Conservation (phyloP, 352 stramenopile genomes). For the Blastocystis hominis region DNA sequence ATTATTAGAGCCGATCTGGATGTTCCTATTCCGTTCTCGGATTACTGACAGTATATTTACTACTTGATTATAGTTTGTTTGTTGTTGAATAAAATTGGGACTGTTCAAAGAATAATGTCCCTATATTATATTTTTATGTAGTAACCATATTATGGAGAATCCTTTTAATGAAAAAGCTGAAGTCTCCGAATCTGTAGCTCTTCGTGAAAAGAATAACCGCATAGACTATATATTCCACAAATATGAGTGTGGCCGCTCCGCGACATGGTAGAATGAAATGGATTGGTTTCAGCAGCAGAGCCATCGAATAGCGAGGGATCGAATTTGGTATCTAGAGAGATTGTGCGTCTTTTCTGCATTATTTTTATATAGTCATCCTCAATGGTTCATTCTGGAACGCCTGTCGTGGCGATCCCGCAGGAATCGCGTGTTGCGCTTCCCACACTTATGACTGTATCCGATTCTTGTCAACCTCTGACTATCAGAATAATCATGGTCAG, state of each 20-base stretch:
- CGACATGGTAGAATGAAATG: not conserved
- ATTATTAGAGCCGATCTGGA: constrained; percentile 38
- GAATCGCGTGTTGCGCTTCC: constrained; percentile 24
- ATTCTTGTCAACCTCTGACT: not conserved
- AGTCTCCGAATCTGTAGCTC: not conserved
- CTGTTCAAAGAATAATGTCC: not conserved
- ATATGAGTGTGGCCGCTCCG: not conserved
- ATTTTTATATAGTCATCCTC: not conserved
- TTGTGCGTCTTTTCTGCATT: not conserved
- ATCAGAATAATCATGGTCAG: constrained; percentile 39
- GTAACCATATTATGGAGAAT: constrained; percentile 4
- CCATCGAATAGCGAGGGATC: not conserved
- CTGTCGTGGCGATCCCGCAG: constrained; percentile 1
- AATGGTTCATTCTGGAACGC: not conserved
- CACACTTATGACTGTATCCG: not conserved
- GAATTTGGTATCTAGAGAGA: not conserved
- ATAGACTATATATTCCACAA: constrained; percentile 28
- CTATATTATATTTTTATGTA: not conserved
- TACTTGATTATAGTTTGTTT: not conserved
- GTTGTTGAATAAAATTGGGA: not conserved
- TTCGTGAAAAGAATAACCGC: not conserved
- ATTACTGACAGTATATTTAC: not conserved
- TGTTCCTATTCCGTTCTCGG: constrained; percentile 41
- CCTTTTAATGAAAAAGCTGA: constrained; percentile 37
- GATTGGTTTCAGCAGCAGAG: not conserved